phyloP scores from a whole-genome alignment of 176 grass and related monocot species.

The Musa schizocarpa region DNA sequence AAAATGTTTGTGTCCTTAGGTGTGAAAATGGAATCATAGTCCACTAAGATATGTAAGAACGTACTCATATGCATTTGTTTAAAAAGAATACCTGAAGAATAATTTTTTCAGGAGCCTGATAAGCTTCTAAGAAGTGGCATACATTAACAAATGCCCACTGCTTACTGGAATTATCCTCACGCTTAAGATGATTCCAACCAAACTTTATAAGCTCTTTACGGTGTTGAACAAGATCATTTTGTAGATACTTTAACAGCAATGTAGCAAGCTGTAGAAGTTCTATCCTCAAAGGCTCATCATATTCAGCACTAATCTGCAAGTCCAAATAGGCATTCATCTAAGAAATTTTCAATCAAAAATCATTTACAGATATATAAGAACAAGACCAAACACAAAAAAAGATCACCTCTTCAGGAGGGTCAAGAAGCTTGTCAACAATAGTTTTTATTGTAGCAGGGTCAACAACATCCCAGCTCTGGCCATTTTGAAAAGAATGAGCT shows the following conservation, averaged over 20 bases:
- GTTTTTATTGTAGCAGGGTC: conserved; percentile 83
- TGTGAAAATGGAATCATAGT: too few species aligned
- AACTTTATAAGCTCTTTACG: conserved; percentile 98
- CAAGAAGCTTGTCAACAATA: conserved; percentile 97
- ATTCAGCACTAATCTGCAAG: conserved; percentile 85
- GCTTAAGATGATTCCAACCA: conserved; percentile 98
- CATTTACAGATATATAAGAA: background rate
- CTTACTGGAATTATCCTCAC: conserved; percentile 99
- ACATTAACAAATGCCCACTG: conserved; percentile 99
- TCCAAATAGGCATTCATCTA: conserved; percentile 11
- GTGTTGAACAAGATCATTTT: conserved; percentile 87
- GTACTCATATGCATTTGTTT: conserved; percentile 1
- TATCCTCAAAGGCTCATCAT: conserved; percentile 92
- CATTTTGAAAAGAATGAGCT: conserved; percentile 96
- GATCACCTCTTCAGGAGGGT: conserved; percentile 91
- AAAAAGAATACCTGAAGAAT: conserved; percentile 67
- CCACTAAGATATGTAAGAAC: background rate
- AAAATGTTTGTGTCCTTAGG: too few species aligned
- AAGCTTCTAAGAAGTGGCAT: conserved; percentile 96
- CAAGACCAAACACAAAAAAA: conserved; percentile 5
- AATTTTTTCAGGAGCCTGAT: conserved; percentile 98
- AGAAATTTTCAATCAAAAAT: background rate
- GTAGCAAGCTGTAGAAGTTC: conserved; percentile 97
- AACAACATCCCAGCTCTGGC: conserved; percentile 94
- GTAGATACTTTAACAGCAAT: conserved; percentile 94